Evolutionary conservation across 2,329 filamentous ascomycete genomes (phyloP), one percentile per base, ranked within the genome.

Genomic region (Chrysoporthe austroafricana): DNA sequence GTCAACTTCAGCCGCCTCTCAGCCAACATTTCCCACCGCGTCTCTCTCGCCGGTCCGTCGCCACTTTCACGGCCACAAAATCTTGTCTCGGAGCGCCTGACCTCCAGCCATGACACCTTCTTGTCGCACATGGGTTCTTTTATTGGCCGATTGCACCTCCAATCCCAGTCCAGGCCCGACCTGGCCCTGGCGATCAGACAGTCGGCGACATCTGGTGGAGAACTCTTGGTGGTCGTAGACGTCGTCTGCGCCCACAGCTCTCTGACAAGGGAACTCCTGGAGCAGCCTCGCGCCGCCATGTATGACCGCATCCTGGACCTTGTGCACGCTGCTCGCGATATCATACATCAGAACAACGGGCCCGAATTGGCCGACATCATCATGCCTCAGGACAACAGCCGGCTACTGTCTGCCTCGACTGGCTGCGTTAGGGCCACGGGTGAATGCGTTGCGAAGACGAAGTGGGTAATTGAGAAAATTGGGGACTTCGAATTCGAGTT

Each of bases 51-150:
- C n/a, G 88, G 88, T 43, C 88, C 88, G 42, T 88, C 90, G 57
- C 84, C 88, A 52, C 81, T 85, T 46, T 85, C 85, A 44, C 85
- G 86, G 70, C 87, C 89, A 70, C 87, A 89, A 69, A 91, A 92
- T 73, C 84, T 97, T 69, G 92, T 96, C 44, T 97, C 94, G 2
- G 91, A 94, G 77, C 90, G 90, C 72, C 86, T 98, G 61, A 91
- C 89, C 74, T 84, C 86, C 62, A 91, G 90, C 62, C 94, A 97
- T 80, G 94, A 98, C 79, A 88, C 88, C 8, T 97, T 98, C 75
- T 82, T 99, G 64, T 96, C 94, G 7, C 91, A 94, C 75, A 87
- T 99, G 63, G 95, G 93, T 62, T 96, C 93, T 4, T 97, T 98
- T 77, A 95, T 98, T 76, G 96, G 96, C 18, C 85, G 88, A 48